Percentiles rank a stretch among this genome's conserved stretches.
Evolutionary conservation across 257 asterid genomes (phyloP).

Genomic region (Ballota nigra): DNA sequence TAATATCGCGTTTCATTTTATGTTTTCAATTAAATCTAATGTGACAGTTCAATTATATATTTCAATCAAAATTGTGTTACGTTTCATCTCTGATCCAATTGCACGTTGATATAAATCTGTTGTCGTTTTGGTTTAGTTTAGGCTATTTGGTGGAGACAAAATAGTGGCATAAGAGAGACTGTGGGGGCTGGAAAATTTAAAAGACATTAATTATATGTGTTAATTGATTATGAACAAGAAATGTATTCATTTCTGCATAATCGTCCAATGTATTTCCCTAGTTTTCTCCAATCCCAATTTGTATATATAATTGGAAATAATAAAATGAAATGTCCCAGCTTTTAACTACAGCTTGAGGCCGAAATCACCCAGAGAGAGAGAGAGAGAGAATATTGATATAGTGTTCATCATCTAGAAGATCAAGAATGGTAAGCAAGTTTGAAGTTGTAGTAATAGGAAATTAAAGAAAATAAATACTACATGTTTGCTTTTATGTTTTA

Average conservation of each 20-base stretch:
- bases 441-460: not conserved
- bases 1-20: no score
- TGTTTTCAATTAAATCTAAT: no score
- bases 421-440: conserved; percentile 9
- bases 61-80: no score
- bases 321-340: not conserved
- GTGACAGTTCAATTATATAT: no score
- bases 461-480: no score
- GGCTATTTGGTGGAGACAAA: conserved; percentile 11
- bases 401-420: not conserved
- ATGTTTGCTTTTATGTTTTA: no score
- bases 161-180: conserved; percentile 10
- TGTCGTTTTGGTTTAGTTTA: no score
- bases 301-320: not conserved
- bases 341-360: conserved; percentile 5
- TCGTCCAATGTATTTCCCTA: not conserved
- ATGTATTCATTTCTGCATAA: not conserved
- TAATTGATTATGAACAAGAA: not conserved
- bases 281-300: not conserved
- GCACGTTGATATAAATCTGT: no score
- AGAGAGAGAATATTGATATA: not conserved
- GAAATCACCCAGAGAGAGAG: not conserved
- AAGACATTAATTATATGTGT: not conserved
- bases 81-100: no score
- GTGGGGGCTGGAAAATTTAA: not conserved